A percentile compares a stretch with the other conserved stretches of the same genome.
These are phyloP conservation scores for Fonsecaea monophora DNA, from an alignment of 2,329 filamentous ascomycete genomes.

Conservation along the genomic window DNA sequence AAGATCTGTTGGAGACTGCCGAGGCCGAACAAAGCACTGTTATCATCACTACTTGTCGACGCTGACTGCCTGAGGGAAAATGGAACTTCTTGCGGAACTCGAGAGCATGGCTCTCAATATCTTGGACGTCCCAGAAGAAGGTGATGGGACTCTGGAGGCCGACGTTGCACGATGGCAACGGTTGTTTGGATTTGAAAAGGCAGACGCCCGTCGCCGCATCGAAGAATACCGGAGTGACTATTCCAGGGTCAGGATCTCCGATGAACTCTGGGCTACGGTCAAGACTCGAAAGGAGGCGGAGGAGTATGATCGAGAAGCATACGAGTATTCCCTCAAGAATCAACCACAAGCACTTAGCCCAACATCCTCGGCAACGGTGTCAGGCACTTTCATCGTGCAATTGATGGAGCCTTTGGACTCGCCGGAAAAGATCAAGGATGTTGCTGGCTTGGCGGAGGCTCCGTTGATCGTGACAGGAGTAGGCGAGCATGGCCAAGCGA, in stretches of 20 bases:
- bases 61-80: too few species aligned
- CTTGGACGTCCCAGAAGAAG: not conserved
- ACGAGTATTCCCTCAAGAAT: slow-evolving; percentile 37
- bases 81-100: not conserved
- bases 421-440: slow-evolving; percentile 35
- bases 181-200: slow-evolving; percentile 44
- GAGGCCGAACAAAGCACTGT: too few species aligned
- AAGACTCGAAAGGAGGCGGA: slow-evolving; percentile 42
- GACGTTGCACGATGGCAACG: slow-evolving; percentile 44
- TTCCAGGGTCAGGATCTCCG: slow-evolving; percentile 44
- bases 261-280: slow-evolving; percentile 48
- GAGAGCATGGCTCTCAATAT: slow-evolving; percentile 1
- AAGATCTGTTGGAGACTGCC: too few species aligned
- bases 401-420: slow-evolving; percentile 39
- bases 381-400: slow-evolving; percentile 39
- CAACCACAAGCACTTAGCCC: not conserved
- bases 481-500: slow-evolving; percentile 35
- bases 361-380: not conserved
- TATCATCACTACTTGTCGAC: too few species aligned
- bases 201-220: slow-evolving; percentile 46
- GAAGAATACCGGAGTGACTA: slow-evolving; percentile 45
- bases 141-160: not conserved
- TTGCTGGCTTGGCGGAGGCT: slow-evolving; percentile 28
- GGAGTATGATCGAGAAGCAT: slow-evolving; percentile 50
- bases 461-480: slow-evolving; percentile 34